Evolutionary conservation across 108 stramenopile species (phyloP), one percentile per base, ranked within the genome.

Genomic region (Cyclotella kingstonii): DNA sequence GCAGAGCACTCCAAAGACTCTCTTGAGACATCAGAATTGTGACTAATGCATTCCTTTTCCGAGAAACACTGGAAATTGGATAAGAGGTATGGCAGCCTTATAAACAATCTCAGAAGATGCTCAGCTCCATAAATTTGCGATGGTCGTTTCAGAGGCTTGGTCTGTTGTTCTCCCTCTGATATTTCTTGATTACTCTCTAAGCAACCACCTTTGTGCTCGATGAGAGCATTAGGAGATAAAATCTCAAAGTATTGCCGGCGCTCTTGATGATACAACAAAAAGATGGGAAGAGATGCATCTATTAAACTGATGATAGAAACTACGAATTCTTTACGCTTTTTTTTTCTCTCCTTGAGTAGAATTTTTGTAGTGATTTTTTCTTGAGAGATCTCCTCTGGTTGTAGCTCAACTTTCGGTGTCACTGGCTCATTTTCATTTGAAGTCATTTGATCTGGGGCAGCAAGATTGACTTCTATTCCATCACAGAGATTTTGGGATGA

Each of bases 211-310:
- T 47, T 30, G 54, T 47, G 45, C 1, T 48, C 23, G 11, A 47
- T 35, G n/a, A 14, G 7, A 10, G 10, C 51, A 17, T 3, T 38
- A 1, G 5, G 5, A 18, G 62, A 54, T 45, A 69, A 54, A 3
- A 54, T 7, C n/a, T 58, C 18, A 21, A 22, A 29, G 41, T 63
- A 80, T 35, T 80, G 79, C 11, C 4, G 26, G 30, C 80, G 54
- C 15, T 81, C 80, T 52, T 65, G 29, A 7, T 22, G n/a, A 40
- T 81, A 81, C 35, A 81, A 47, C 33, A 81, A 56, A 58, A 48
- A 58, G 14, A 52, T 41, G n/a, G 80, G 74, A 18, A 81, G 76
- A 30, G 76, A 30, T 9, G 43, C 54, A 50, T 81, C 69, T 18
- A 81, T 39, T 53, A 76, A 34, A 4, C 30, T 55, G 14, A 71